Evolutionary conservation across 345 rosid species (phyloP).

Genomic region (Isatis tinctoria): DNA sequence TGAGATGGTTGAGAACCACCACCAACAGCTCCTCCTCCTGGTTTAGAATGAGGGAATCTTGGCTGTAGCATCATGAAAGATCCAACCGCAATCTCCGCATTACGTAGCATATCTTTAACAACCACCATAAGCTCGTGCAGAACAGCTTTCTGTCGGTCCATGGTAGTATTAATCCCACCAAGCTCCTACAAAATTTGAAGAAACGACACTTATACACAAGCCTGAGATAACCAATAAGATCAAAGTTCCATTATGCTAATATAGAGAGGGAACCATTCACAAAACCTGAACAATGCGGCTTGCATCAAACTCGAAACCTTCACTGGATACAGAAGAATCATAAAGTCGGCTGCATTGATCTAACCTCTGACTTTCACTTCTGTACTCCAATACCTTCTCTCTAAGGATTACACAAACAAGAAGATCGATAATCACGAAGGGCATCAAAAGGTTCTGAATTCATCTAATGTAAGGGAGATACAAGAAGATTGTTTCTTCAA

Average conservation of each 20-base stretch:
- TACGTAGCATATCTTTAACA: constrained; percentile 77
- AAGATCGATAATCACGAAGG: not conserved
- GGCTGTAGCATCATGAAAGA: constrained; percentile 83
- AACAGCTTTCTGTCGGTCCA: constrained; percentile 79
- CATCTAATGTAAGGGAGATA: not conserved
- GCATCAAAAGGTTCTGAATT: not conserved
- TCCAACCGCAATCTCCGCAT: constrained; percentile 83
- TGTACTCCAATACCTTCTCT: constrained; percentile 70
- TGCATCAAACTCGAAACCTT: constrained; percentile 88
- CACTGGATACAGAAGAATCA: constrained; percentile 84
- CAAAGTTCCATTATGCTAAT: not conserved
- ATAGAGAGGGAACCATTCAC: not conserved
- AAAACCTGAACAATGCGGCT: constrained; percentile 82
- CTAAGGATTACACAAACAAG: constrained; percentile 36
- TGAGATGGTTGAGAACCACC: constrained; percentile 65
- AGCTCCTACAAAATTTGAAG: constrained; percentile 53
- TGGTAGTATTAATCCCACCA: constrained; percentile 77
- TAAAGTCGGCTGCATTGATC: constrained; percentile 93
- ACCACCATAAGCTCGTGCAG: constrained; percentile 74
- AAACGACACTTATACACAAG: not conserved
- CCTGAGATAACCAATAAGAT: not conserved
- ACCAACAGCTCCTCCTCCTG: constrained; percentile 37
- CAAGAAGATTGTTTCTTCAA: not conserved
- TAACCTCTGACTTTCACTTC: constrained; percentile 89
- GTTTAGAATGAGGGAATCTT: constrained; percentile 57